Conservation (phyloP, 306 rosid species). For the Clitoria ternatea region DNA sequence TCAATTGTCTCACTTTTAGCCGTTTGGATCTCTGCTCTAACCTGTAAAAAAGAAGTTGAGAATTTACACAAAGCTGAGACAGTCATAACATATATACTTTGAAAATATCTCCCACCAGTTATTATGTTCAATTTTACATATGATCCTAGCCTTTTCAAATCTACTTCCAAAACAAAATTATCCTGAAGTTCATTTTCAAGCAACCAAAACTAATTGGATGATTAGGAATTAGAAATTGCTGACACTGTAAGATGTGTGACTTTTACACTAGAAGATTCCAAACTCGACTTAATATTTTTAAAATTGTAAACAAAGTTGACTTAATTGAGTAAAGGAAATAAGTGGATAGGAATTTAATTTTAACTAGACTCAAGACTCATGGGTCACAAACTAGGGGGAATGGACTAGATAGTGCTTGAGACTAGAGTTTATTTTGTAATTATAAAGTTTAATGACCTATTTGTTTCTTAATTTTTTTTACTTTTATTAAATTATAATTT, state of each 20-base stretch:
- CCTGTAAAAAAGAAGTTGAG: conserved; percentile 44
- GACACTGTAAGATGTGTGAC: neutral
- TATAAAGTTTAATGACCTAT: too few relatives aligned
- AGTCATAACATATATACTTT: neutral
- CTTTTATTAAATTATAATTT: too few relatives aligned
- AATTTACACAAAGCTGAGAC: conserved; percentile 13
- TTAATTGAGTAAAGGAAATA: too few relatives aligned
- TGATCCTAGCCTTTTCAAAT: neutral
- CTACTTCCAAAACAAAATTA: neutral
- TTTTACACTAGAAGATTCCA: too few relatives aligned
- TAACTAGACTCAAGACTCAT: too few relatives aligned
- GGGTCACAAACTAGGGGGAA: too few relatives aligned
- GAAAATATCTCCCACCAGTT: neutral
- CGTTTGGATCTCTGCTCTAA: conserved; percentile 78
- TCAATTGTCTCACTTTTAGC: conserved; percentile 63
- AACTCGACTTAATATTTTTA: too few relatives aligned
- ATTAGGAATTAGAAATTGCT: neutral
- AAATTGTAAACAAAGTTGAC: too few relatives aligned
- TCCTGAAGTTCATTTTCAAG: neutral
- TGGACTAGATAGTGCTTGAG: too few relatives aligned
- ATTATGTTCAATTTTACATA: neutral
- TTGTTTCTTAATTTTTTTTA: too few relatives aligned
- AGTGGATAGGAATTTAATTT: too few relatives aligned
- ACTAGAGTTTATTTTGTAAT: too few relatives aligned
- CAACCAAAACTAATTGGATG: neutral